Percentiles rank a stretch among this genome's conserved stretches.
Evolutionary conservation across 2,329 filamentous ascomycete species (phyloP).

Genomic region (Penicillium aurantiogriseum): DNA sequence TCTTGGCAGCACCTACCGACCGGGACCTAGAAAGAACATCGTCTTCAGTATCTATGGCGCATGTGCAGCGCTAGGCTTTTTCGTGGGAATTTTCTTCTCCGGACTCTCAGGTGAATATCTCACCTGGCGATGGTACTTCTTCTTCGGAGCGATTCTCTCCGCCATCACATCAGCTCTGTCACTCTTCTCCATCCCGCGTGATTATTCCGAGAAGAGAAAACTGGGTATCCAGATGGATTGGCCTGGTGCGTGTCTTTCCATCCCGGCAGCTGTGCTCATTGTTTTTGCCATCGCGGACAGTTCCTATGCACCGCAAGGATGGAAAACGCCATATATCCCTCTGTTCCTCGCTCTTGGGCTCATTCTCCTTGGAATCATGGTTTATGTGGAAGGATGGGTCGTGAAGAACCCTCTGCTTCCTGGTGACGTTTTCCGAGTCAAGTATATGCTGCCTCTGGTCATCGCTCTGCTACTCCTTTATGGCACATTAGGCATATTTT

Average conservation of each 20-base stretch:
- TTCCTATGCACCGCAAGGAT: slow-evolving; percentile 65
- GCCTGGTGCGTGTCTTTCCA: slow-evolving; percentile 59
- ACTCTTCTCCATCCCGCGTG: slow-evolving; percentile 48
- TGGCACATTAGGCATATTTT: slow-evolving; percentile 65
- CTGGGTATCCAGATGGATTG: slow-evolving; percentile 65
- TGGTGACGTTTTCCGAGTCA: slow-evolving; percentile 65
- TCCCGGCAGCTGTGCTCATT: slow-evolving; percentile 65
- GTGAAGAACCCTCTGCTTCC: slow-evolving; percentile 68
- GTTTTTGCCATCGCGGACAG: slow-evolving; percentile 75
- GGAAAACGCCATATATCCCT: slow-evolving; percentile 71
- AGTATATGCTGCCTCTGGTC: slow-evolving; percentile 65
- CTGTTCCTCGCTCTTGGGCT: slow-evolving; percentile 63
- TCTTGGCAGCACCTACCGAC: slow-evolving; percentile 63
- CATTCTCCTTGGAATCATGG: slow-evolving; percentile 57
- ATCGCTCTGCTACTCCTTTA: slow-evolving; percentile 65
- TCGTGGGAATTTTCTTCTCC: slow-evolving; percentile 63
- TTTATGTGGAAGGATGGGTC: slow-evolving; percentile 72
- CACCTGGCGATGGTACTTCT: slow-evolving; percentile 68
- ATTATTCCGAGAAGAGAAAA: slow-evolving; percentile 37
- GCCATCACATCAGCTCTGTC: slow-evolving; percentile 48
- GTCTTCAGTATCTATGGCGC: slow-evolving; percentile 61
- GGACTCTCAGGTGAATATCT: slow-evolving; percentile 57
- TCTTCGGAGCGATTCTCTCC: slow-evolving; percentile 58
- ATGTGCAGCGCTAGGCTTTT: slow-evolving; percentile 51
- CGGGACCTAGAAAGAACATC: slow-evolving; percentile 67